phyloP scores from a whole-genome alignment of 129 eudicot genomes.

The Tagetes patula region DNA sequence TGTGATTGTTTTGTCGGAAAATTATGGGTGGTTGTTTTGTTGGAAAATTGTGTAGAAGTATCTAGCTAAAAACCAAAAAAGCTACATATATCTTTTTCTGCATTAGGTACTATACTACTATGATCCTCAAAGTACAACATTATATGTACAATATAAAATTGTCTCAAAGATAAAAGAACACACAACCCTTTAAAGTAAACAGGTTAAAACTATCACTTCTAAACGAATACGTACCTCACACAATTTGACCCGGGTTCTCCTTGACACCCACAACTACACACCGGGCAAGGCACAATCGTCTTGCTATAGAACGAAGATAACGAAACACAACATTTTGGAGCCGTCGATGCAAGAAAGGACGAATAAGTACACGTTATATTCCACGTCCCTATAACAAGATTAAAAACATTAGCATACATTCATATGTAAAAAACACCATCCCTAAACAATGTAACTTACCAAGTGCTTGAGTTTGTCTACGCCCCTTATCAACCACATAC shows the following conservation, averaged over 20 bases:
- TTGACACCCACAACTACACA: conserved; percentile 68
- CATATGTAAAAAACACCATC: too few species aligned
- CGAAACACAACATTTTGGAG: conserved; percentile 83
- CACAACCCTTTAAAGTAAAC: too few species aligned
- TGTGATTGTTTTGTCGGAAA: too few species aligned
- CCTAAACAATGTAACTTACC: conserved; percentile 31
- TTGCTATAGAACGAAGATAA: conserved; percentile 67
- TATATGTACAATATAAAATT: too few species aligned
- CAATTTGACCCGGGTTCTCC: conserved; percentile 53
- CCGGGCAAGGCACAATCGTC: conserved; percentile 60
- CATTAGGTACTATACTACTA: too few species aligned
- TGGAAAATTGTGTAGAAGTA: too few species aligned
- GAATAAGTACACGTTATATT: conserved; percentile 73
- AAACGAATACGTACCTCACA: conserved; percentile 42
- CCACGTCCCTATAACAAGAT: conserved; percentile 53
- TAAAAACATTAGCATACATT: not conserved
- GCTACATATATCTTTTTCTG: too few species aligned
- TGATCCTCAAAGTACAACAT: too few species aligned
- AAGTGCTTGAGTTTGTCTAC: conserved; percentile 66
- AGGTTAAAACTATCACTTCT: too few species aligned
- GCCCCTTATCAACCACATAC: conserved; percentile 57
- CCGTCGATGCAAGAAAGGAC: conserved; percentile 63
- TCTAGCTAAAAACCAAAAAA: too few species aligned
- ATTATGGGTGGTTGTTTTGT: too few species aligned
- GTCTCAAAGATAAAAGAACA: too few species aligned